These are phyloP conservation scores for Pyrenophora seminiperda DNA, from an alignment of 2,329 filamentous ascomycete genomes.

Conservation along the genomic window DNA sequence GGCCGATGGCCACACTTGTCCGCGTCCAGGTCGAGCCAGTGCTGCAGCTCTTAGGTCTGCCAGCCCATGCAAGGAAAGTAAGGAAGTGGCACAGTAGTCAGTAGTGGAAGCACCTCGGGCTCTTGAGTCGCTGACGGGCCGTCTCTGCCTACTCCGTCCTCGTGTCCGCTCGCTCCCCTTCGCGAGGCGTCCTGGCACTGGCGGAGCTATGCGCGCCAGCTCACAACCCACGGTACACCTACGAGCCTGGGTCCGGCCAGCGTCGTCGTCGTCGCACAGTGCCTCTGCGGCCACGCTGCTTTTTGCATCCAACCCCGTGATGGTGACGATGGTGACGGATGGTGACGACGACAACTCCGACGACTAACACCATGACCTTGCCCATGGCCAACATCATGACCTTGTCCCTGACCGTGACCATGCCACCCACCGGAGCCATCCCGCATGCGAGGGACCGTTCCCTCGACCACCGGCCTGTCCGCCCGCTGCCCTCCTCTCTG, in stretches of 20 bases:
- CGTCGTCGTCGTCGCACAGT: constrained; percentile 6
- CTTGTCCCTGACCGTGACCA: background rate
- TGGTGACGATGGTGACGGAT: background rate
- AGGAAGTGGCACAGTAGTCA: constrained; percentile 10
- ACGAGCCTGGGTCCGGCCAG: constrained; percentile 19
- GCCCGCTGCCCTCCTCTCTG: constrained; percentile 6
- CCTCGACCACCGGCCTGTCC: constrained; percentile 21
- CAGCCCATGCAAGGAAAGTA: constrained; percentile 8
- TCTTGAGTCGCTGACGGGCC: constrained; percentile 29
- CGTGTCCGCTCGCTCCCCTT: constrained; percentile 19
- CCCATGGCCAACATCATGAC: no score
- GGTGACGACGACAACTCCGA: no score
- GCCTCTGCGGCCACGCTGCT: constrained; percentile 2
- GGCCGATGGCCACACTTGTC: background rate
- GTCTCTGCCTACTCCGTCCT: constrained; percentile 21
- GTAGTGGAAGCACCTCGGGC: constrained; percentile 26
- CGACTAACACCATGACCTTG: no score
- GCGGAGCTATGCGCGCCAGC: constrained; percentile 16
- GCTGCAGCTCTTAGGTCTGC: background rate
- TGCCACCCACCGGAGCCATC: constrained; percentile 18
- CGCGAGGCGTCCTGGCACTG: constrained; percentile 21
- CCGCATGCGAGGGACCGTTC: constrained; percentile 12
- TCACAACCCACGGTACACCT: constrained; percentile 30
- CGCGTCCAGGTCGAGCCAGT: background rate
- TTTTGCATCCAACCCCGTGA: background rate